Evolutionary conservation across 768 basidiomycete species (phyloP).

Genomic region (Daedaleopsis sinensis): DNA sequence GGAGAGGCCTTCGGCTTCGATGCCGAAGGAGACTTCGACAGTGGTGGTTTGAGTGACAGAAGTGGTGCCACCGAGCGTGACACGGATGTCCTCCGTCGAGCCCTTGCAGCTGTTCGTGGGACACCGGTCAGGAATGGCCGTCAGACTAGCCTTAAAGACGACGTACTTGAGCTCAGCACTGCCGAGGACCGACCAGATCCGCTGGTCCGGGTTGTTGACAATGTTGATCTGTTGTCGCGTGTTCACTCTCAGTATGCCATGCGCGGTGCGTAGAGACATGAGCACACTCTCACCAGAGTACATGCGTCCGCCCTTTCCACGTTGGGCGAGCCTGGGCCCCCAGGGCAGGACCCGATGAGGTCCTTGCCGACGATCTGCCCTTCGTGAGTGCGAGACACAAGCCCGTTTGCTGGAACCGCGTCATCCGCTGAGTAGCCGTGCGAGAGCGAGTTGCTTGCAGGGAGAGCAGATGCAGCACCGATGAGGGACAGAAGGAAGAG

Average conservation of each 20-base stretch:
- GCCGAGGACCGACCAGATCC: neutral
- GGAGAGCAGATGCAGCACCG: too few species aligned
- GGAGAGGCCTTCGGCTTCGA: conserved; percentile 3
- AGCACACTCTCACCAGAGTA: conserved; percentile 6
- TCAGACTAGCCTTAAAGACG: neutral
- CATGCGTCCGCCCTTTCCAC: conserved; percentile 5
- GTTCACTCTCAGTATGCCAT: too few species aligned
- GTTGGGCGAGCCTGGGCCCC: conserved; percentile 1
- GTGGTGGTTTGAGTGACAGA: conserved; percentile 2
- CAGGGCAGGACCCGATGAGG: conserved; percentile 8
- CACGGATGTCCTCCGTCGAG: neutral
- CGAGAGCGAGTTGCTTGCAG: too few species aligned
- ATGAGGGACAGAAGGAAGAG: too few species aligned
- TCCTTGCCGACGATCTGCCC: neutral
- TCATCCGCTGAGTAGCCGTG: neutral
- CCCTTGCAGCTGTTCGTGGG: conserved; percentile 10
- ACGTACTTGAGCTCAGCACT: conserved; percentile 6
- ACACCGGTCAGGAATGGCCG: too few species aligned
- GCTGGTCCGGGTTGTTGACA: conserved; percentile 4
- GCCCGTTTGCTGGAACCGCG: neutral
- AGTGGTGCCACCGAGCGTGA: neutral
- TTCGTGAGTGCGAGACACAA: neutral
- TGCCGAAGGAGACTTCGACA: conserved; percentile 4
- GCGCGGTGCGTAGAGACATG: too few species aligned
- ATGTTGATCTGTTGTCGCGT: conserved; percentile 4